These are phyloP conservation scores for Leucogyrophana mollusca DNA, from an alignment of 768 basidiomycete species.

Conservation along the genomic window DNA sequence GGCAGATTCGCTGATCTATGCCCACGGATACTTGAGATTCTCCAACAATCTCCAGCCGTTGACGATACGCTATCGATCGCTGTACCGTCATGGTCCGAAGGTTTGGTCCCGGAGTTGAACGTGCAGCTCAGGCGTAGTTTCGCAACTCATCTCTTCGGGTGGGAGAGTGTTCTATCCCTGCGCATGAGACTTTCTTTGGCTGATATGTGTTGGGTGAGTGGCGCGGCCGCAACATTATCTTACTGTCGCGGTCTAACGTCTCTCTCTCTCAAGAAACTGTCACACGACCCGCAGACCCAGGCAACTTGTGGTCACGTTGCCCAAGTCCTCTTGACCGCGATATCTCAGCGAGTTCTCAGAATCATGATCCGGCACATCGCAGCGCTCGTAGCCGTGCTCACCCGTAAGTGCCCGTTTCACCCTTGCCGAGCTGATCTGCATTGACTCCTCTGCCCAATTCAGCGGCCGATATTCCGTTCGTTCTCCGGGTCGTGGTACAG, in stretches of 20 bases:
- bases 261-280: conserved; percentile 43
- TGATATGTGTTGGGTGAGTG: conserved; percentile 42
- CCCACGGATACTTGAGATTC: conserved; percentile 42
- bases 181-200: conserved; percentile 54
- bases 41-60: conserved; percentile 29
- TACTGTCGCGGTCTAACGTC: conserved; percentile 13
- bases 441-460: no score
- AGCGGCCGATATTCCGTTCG: conserved; percentile 68
- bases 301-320: conserved; percentile 52
- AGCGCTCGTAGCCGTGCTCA: conserved; percentile 43
- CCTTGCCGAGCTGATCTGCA: no score
- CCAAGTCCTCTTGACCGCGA: conserved; percentile 44
- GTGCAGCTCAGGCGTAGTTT: conserved; percentile 51
- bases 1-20: conserved; percentile 38
- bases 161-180: conserved; percentile 48
- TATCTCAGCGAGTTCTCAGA: conserved; percentile 54
- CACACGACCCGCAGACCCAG: conserved; percentile 39
- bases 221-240: conserved; percentile 5
- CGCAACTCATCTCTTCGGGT: conserved; percentile 59
- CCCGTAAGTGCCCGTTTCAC: conserved; percentile 36
- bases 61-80: conserved; percentile 35
- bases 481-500: conserved; percentile 58
- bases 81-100: conserved; percentile 25
- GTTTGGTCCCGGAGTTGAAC: conserved; percentile 37
- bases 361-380: conserved; percentile 57